Conservation (phyloP, 768 basidiomycete genomes). For the Hortiboletus campestris region DNA sequence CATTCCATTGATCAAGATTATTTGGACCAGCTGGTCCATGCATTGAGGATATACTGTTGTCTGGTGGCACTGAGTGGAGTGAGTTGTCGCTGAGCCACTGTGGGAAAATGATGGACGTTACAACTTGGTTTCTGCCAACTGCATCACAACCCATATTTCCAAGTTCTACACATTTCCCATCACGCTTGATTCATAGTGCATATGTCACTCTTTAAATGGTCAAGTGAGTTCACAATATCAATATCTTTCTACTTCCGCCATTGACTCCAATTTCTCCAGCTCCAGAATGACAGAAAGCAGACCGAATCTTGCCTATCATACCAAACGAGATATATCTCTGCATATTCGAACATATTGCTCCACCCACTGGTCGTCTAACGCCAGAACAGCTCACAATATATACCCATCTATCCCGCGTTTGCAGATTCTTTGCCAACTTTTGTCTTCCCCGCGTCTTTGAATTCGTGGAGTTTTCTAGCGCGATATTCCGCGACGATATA, state of each 20-base stretch:
- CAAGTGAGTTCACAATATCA: not conserved
- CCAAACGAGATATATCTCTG: constrained; percentile 45
- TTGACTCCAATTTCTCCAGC: constrained; percentile 14
- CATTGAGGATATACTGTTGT: not conserved
- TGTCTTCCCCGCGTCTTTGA: constrained; percentile 42
- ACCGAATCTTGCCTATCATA: constrained; percentile 28
- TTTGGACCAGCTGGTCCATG: constrained; percentile 17
- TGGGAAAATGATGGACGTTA: no score
- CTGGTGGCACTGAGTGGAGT: no score
- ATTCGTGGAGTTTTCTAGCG: constrained; percentile 22
- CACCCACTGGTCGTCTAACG: constrained; percentile 10
- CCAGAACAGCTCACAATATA: constrained; percentile 12
- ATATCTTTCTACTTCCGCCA: not conserved
- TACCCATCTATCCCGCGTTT: constrained; percentile 37
- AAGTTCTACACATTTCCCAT: no score
- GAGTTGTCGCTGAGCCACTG: no score
- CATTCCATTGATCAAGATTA: constrained; percentile 26
- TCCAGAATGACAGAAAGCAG: constrained; percentile 20
- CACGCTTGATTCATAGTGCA: not conserved
- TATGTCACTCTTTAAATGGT: constrained; percentile 7
- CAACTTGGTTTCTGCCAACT: no score
- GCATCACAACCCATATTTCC: no score
- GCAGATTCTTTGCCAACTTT: constrained; percentile 41
- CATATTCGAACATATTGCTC: constrained; percentile 36
- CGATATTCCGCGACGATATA: constrained; percentile 19